These are phyloP conservation scores for Strombidium stylifer DNA, from an alignment of 73 alveolate genomes.

Conservation along the genomic window DNA sequence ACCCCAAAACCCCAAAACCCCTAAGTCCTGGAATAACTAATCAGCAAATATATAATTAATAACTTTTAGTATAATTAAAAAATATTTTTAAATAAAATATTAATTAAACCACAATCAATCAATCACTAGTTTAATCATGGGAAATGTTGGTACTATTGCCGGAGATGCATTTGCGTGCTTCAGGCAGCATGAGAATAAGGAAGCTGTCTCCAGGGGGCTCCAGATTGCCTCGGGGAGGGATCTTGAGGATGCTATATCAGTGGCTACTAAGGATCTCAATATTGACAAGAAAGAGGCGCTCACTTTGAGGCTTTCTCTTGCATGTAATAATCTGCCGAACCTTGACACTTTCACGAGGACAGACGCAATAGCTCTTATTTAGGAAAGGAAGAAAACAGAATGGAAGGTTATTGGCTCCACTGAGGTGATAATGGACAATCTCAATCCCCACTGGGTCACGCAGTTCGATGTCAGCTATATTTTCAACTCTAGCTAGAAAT, in stretches of 20 bases:
- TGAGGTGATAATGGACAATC: slow-evolving; percentile 72
- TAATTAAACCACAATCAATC: too few relatives aligned
- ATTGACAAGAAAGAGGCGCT: slow-evolving; percentile 1
- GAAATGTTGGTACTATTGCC: too few relatives aligned
- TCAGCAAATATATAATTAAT: too few relatives aligned
- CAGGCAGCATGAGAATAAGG: too few relatives aligned
- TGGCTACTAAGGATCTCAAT: slow-evolving; percentile 31
- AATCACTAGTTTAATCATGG: too few relatives aligned
- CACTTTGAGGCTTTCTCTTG: slow-evolving; percentile 42
- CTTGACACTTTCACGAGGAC: slow-evolving; percentile 64
- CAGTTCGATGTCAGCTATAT: slow-evolving; percentile 59
- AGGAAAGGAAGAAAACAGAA: slow-evolving; percentile 43
- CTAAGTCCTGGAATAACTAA: too few relatives aligned
- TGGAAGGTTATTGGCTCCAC: slow-evolving; percentile 81
- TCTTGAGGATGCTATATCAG: slow-evolving; percentile 35
- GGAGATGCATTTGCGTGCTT: too few relatives aligned
- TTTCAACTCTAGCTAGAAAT: slow-evolving; percentile 64
- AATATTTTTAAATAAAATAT: too few relatives aligned
- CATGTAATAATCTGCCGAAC: slow-evolving; percentile 69
- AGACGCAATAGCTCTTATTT: slow-evolving; percentile 60
- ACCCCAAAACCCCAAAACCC: too few relatives aligned
- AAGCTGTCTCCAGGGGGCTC: too few relatives aligned
- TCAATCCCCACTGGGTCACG: slow-evolving; percentile 73
- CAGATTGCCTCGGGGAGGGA: slow-evolving; percentile 38
- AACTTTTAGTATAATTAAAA: too few relatives aligned